Conservation (phyloP, 306 rosid species). For the Cicer bijugum region DNA sequence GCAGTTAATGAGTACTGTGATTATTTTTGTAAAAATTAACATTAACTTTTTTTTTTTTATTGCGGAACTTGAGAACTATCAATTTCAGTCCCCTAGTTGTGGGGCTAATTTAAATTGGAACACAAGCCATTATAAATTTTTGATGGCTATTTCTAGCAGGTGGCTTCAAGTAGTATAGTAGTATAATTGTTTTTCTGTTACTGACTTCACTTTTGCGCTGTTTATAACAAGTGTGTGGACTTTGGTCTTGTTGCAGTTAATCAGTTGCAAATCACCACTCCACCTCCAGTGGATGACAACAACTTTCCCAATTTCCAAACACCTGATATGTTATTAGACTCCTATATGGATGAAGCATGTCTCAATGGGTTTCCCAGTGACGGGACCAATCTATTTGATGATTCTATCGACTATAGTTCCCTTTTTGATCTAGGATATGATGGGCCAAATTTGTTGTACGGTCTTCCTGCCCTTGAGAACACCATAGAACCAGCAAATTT, state of each 20-base stretch:
- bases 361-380: constrained; percentile 52
- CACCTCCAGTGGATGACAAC: constrained; percentile 54
- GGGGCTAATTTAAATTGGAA: not conserved
- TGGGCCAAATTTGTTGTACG: constrained; percentile 54
- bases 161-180: not conserved
- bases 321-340: constrained; percentile 62
- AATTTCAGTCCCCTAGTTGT: constrained; percentile 5
- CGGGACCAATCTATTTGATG: constrained; percentile 46
- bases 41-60: not conserved
- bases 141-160: not conserved
- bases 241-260: constrained; percentile 44
- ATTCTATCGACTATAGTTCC: constrained; percentile 44
- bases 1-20: not conserved
- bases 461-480: constrained; percentile 59
- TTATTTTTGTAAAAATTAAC: not conserved
- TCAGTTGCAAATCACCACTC: constrained; percentile 38
- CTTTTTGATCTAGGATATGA: constrained; percentile 53
- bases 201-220: not conserved
- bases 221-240: constrained; percentile 30
- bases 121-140: constrained; percentile 14
- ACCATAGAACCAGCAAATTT: constrained; percentile 47
- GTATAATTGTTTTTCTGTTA: not conserved
- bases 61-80: not conserved
- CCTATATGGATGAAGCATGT: constrained; percentile 56
- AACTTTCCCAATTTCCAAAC: constrained; percentile 47